These are phyloP conservation scores for Leccinum truebloodii DNA, from an alignment of 768 basidiomycete species.

Conservation along the genomic window DNA sequence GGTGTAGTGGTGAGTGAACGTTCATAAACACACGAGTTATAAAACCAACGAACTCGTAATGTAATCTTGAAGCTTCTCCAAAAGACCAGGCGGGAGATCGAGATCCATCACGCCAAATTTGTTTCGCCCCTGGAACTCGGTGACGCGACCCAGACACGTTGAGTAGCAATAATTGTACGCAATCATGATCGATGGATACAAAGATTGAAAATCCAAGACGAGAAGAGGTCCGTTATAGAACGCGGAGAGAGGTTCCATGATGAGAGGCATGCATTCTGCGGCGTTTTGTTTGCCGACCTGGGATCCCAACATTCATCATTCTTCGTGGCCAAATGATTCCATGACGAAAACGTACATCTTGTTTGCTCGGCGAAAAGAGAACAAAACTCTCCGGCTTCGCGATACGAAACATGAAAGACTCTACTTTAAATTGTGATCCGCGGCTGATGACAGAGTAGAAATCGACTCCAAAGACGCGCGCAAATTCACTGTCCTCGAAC, in stretches of 20 bases:
- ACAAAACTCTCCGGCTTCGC: conserved; percentile 95
- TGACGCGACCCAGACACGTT: conserved; percentile 88
- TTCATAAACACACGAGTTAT: background rate
- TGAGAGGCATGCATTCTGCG: conserved; percentile 92
- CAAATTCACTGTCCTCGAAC: conserved; percentile 76
- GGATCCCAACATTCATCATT: background rate
- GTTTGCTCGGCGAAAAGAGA: conserved; percentile 84
- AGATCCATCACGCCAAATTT: conserved; percentile 87
- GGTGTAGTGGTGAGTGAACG: background rate
- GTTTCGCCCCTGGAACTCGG: conserved; percentile 83
- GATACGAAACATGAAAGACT: conserved; percentile 97
- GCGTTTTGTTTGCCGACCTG: conserved; percentile 97
- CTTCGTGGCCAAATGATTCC: background rate
- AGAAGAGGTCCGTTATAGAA: conserved; percentile 92
- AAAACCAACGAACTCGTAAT: conserved; percentile 59
- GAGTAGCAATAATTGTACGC: conserved; percentile 98
- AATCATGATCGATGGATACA: conserved; percentile 98
- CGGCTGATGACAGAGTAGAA: conserved; percentile 94
- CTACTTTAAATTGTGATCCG: conserved; percentile 98
- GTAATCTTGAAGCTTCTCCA: conserved; percentile 72
- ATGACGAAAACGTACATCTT: conserved; percentile 55
- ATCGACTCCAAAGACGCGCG: conserved; percentile 95
- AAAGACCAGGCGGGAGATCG: conserved; percentile 61
- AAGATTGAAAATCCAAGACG: conserved; percentile 93
- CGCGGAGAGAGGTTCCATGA: conserved; percentile 92